Conservation (phyloP, 202 grass and related monocot species). For the Digitaria exilis region DNA sequence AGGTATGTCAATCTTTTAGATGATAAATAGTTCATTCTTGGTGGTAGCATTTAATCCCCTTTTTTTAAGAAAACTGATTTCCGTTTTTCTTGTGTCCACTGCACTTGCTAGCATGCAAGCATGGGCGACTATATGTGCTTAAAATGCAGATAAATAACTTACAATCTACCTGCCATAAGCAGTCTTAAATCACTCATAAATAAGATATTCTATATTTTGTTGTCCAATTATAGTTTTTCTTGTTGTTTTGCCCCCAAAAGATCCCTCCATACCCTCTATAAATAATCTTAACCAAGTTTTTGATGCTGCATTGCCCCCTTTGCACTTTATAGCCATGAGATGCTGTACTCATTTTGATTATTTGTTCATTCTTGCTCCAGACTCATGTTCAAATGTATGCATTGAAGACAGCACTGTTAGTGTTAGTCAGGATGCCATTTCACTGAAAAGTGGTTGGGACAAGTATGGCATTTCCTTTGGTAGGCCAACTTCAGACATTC, state of each 20-base stretch:
- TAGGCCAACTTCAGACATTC: slow-evolving; percentile 56
- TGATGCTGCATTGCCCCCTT: background rate
- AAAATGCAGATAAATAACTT: background rate
- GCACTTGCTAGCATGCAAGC: slow-evolving; percentile 14
- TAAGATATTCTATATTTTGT: background rate
- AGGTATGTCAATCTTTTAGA: slow-evolving; percentile 40
- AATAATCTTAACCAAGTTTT: background rate
- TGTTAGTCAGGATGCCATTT: slow-evolving; percentile 82
- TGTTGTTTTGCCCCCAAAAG: background rate
- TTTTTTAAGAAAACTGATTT: background rate
- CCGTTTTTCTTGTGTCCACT: background rate
- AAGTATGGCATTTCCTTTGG: slow-evolving; percentile 79
- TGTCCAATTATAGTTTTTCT: slow-evolving; percentile 1
- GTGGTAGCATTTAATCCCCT: background rate
- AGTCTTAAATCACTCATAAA: background rate
- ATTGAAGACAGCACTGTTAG: slow-evolving; percentile 76
- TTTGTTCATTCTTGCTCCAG: slow-evolving; percentile 45
- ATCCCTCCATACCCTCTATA: background rate
- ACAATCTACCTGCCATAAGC: background rate
- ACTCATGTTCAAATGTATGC: slow-evolving; percentile 80
- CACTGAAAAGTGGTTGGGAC: slow-evolving; percentile 95
- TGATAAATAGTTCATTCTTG: background rate
- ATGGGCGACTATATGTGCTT: background rate
- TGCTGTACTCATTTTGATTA: slow-evolving; percentile 11
- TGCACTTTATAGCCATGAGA: background rate